Evolutionary conservation across 2,329 filamentous ascomycete species (phyloP), one percentile per base, ranked within the genome.

Genomic region (Cladosporium cucumerinum): DNA sequence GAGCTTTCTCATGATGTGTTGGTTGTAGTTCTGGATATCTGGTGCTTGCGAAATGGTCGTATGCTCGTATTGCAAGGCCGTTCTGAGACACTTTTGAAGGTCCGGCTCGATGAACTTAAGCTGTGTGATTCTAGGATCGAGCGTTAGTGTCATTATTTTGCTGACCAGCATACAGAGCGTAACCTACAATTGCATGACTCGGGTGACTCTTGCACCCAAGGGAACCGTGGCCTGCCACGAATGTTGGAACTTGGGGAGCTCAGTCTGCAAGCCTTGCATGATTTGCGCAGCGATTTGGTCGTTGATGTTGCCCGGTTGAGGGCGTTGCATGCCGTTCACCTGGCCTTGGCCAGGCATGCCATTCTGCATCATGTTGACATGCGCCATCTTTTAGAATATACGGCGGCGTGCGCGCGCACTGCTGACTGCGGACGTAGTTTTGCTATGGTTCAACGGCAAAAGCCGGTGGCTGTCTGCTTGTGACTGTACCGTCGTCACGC

Each of bases 221-320:
- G 74, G 70, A 58, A 75, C 67, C 10, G 72, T 74, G 18, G 68
- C 67, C 68, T 77, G 75, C 75, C 75, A 77, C n/a, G 67, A 70
- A 12, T 64, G 64, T 36, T 68, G 65, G 34, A 73, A 66, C 36
- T 66, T 64, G 34, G 64, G 58, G 54, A 67, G 43, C 18, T 60
- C 68, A 23, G 63, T 63, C 28, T 68, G 66, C 18, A 77, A 51
- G 28, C 72, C 67, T 28, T 69, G 65, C 49, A 72, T 61, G 58
- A 74, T 67, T 34, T 67, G 67, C 23, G 67, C 70, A 55, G 69
- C 61, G 6, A 73, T 34, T 57, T 73, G 71, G 39, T 73, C 68
- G 7, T 58, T 64, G 36, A 58, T 57, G 60, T 70, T 73, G 52
- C 66, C 67, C 5, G 67, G 66, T 62, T 72, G 70, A 43, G 72